These are phyloP conservation scores for Saccharomyces kudriavzevii DNA, from an alignment of 805 yeast species.

Conservation along the genomic window DNA sequence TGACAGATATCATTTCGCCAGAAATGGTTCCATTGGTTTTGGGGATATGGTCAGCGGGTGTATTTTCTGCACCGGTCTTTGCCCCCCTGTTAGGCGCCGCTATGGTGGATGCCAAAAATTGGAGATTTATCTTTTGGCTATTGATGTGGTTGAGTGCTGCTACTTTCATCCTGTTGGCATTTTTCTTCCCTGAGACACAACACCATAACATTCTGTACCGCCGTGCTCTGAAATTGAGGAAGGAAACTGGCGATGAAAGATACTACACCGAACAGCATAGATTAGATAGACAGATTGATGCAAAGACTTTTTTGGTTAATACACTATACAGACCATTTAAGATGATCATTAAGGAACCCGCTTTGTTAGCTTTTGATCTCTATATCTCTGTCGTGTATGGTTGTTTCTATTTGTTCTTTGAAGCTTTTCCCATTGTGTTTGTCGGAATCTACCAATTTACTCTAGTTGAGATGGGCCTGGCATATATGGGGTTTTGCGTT, in stretches of 20 bases:
- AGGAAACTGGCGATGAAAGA: conserved; percentile 38
- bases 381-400: conserved; percentile 49
- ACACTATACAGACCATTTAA: conserved; percentile 43
- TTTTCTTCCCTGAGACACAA: conserved; percentile 44
- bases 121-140: conserved; percentile 53
- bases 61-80: conserved; percentile 45
- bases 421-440: conserved; percentile 53
- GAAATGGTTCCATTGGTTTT: conserved; percentile 40
- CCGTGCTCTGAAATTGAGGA: conserved; percentile 42
- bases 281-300: conserved; percentile 22
- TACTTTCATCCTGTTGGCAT: conserved; percentile 31
- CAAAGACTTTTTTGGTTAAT: conserved; percentile 18
- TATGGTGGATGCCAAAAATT: conserved; percentile 38
- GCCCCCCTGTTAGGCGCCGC: conserved; percentile 54
- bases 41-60: conserved; percentile 46
- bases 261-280: conserved; percentile 37
- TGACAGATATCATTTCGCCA: conserved; percentile 40
- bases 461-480: conserved; percentile 38
- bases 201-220: conserved; percentile 37
- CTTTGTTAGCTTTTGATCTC: conserved; percentile 42
- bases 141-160: conserved; percentile 36
- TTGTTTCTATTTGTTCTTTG: conserved; percentile 47
- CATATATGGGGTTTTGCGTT: conserved; percentile 39
- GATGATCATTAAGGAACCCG: conserved; percentile 47
- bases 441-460: conserved; percentile 39